Evolutionary conservation across 2,329 filamentous ascomycete species (phyloP).

Genomic region (Delphinella strobiligena): DNA sequence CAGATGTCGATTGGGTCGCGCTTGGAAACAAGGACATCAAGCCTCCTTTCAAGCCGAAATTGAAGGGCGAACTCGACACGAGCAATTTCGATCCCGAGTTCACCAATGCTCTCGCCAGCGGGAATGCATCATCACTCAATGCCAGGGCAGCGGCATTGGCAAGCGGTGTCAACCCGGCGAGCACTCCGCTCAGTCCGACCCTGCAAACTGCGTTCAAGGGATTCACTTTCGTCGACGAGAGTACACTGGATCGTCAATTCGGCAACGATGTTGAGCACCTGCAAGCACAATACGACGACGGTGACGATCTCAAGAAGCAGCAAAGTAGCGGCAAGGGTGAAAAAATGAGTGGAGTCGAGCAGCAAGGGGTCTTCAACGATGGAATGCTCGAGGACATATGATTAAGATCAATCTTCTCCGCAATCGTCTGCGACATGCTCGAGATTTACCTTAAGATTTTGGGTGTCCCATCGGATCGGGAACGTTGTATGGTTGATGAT

Average conservation of each 20-base stretch:
- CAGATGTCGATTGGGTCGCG: slow-evolving; percentile 83
- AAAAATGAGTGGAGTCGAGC: slow-evolving; percentile 41
- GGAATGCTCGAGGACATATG: slow-evolving; percentile 27
- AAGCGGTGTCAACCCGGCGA: slow-evolving; percentile 67
- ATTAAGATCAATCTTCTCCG: background rate
- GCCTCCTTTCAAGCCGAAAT: slow-evolving; percentile 93
- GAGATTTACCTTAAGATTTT: no score
- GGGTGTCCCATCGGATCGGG: background rate
- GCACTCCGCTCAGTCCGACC: slow-evolving; percentile 83
- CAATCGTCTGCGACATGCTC: background rate
- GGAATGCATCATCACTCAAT: slow-evolving; percentile 74
- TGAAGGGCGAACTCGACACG: slow-evolving; percentile 90
- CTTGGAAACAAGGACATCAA: slow-evolving; percentile 83
- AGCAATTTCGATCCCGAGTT: slow-evolving; percentile 99
- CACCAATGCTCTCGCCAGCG: slow-evolving; percentile 81
- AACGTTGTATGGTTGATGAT: background rate
- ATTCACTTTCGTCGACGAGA: slow-evolving; percentile 98
- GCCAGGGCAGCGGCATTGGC: slow-evolving; percentile 80
- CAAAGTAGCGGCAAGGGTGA: slow-evolving; percentile 29
- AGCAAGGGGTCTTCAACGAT: slow-evolving; percentile 35
- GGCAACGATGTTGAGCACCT: slow-evolving; percentile 22
- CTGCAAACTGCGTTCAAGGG: slow-evolving; percentile 98
- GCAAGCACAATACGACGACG: slow-evolving; percentile 17
- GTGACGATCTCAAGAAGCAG: slow-evolving; percentile 19
- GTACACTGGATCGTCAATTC: slow-evolving; percentile 50